Base-by-base conservation (phyloP, 1,139 yeast genomes). In the Citeromyces hawaiiensis region DNA sequence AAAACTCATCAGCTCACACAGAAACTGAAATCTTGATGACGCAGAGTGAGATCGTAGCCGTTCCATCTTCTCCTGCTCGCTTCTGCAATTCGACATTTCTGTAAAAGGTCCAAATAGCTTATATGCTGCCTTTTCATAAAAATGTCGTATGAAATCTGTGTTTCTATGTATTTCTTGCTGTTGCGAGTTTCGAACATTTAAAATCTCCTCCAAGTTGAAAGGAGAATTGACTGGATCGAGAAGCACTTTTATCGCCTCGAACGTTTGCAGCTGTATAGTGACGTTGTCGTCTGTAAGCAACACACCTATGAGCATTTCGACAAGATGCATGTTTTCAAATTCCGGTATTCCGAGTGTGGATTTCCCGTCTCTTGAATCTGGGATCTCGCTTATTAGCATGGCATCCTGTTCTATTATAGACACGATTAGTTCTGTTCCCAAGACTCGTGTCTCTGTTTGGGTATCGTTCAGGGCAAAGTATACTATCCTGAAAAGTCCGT, bases 401-500 rank as follows among this genome's bases (percentile, higher is more conserved):
- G 85, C 80, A 52, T 87, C 96, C 49, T 83, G 88, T 46, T 88
- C 96, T 31, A 88, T 79, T 7, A 87, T 78, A 1, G 86, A 66
- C 9, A 85, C 81, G 27, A 91, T 71, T 10, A 87, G 62, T 52
- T 91, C 97, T 0, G 94, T 81, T 0, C 95, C 94, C 30, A 85
- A 56, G 2, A 78, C 76, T 43, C 93, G 64, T 11, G 76, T 68
- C 18, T 65, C 65, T 18, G 68, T 60, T 18, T 63, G 58, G 0
- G 52, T 43, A 48, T 76, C 80, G 29, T 64, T 63, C 40, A 87
- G 65, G 0, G 96, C 93, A 64, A 76, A 86, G 39, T 71, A 70
- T 17, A 91, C 64, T 60, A 85, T 72, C 45, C 69, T 68, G 48
- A 85, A 73, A 23, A 91, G 61, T 0, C 96, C 96, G 40, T 66